Evolutionary conservation across 2,329 filamentous ascomycete genomes (phyloP), one percentile per base, ranked within the genome.

Genomic region (Rhynchosporium graminicola): DNA sequence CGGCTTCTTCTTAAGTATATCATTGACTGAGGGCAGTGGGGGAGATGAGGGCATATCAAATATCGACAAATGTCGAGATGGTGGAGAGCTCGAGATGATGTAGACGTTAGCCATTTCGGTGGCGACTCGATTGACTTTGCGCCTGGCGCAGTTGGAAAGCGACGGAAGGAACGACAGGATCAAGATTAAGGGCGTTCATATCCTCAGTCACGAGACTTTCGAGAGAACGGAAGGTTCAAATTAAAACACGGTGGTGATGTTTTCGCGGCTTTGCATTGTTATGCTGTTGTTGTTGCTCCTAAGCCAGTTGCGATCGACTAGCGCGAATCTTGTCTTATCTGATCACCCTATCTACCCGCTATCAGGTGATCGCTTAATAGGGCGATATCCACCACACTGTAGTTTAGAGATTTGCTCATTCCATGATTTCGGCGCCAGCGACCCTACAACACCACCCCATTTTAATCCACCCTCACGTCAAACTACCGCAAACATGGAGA

Each of bases 401-500:
- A 62, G 60, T 61, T 70, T 66, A 71, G 63, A 66, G 65, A 66
- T 63, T 57, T 33, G 54, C 29, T 43, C 40, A 46, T 20, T 29
- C 31, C 29, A 33, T 29, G 9, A 52, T 57, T 26, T 61, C 56
- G 33, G 57, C 59, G 43, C 42, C 57, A 46, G 46, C 57, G 54
- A 43, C 63, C 50, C 28, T 51, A n/a, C 50, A 58, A 62, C 46
- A 60, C 52, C 12, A 61, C 47, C 15, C 15, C 47, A 57, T 58
- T 59, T 48, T 57, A 52, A 65, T 43, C 59, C 57, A 63, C 59
- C 40, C 61, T 60, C 62, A 59, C 66, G 72, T 71, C 62, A 71
- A 68, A 75, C 69, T 75, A 76, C 74, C 76, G 76, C 74, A 78
- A 93, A 86, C 83, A 99, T 98, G 95, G 95, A 99, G 88, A 99